phyloP scores from a whole-genome alignment of 768 basidiomycete species.

The Pulveroboletus sp. region DNA sequence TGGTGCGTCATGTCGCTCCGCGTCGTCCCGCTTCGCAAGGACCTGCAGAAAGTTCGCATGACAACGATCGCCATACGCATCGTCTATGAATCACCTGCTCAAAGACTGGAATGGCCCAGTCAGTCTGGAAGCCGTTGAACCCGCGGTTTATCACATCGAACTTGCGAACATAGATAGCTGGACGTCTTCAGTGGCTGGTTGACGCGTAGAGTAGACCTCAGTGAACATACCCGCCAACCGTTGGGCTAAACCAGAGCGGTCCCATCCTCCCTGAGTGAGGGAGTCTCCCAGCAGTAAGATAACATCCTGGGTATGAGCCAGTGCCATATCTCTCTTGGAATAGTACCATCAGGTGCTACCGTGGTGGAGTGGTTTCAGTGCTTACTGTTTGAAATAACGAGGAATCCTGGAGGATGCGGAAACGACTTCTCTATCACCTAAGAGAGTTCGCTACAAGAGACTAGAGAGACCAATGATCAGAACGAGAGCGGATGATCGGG shows the following conservation, averaged over 20 bases:
- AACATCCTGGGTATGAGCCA: constrained; percentile 51
- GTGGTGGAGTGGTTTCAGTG: background rate
- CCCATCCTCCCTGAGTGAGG: constrained; percentile 69
- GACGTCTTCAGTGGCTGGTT: background rate
- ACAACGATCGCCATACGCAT: background rate
- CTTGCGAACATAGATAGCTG: constrained; percentile 75
- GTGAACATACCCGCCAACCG: constrained; percentile 44
- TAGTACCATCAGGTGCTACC: background rate
- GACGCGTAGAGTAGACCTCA: background rate
- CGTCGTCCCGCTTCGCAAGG: constrained; percentile 52
- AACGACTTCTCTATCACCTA: too few relatives aligned
- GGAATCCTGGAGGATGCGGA: background rate
- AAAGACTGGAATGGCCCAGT: constrained; percentile 79
- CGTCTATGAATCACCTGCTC: constrained; percentile 48
- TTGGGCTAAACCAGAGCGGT: constrained; percentile 59
- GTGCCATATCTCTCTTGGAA: constrained; percentile 40
- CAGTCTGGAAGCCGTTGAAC: constrained; percentile 78
- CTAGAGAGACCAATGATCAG: too few relatives aligned
- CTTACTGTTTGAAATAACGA: background rate
- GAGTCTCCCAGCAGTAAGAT: constrained; percentile 82
- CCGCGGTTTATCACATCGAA: constrained; percentile 88
- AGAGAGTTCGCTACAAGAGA: too few relatives aligned
- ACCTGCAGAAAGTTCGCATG: constrained; percentile 36
- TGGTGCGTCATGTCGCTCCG: constrained; percentile 45
- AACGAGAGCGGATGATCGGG: too few relatives aligned